These are phyloP conservation scores for Cystobasidiaceae sp. DNA, from an alignment of 1,284 basidiomycete species.

Conservation along the genomic window DNA sequence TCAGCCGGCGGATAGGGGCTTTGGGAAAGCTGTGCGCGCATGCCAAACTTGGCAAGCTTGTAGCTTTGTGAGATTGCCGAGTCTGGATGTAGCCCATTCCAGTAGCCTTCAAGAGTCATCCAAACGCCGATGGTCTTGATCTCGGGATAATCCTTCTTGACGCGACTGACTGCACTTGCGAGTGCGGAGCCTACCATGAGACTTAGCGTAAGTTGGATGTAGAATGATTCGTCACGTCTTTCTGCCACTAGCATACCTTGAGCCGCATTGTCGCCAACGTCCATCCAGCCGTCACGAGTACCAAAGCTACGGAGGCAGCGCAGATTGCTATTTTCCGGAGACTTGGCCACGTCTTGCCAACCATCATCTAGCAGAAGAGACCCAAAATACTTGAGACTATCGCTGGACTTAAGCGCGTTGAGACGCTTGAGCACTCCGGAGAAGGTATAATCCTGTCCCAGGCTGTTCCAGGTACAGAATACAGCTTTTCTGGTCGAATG, in stretches of 20 bases:
- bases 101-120: slow-evolving; percentile 41
- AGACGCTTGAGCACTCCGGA: slow-evolving; percentile 31
- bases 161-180: neutral
- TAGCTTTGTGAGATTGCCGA: slow-evolving; percentile 22
- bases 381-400: slow-evolving; percentile 22
- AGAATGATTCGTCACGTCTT: too few relatives aligned
- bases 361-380: slow-evolving; percentile 41
- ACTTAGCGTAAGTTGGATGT: neutral
- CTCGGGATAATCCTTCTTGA: slow-evolving; percentile 24
- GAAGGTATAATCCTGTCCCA: slow-evolving; percentile 35
- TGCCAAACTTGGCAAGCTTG: slow-evolving; percentile 16
- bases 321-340: slow-evolving; percentile 8
- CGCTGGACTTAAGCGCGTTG: neutral
- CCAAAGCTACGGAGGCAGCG: slow-evolving; percentile 20
- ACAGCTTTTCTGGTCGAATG: neutral
- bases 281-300: slow-evolving; percentile 21
- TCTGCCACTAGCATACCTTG: too few relatives aligned
- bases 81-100: slow-evolving; percentile 36
- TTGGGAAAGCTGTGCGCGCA: slow-evolving; percentile 5
- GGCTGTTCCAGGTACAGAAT: slow-evolving; percentile 40
- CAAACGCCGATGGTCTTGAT: slow-evolving; percentile 38
- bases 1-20: slow-evolving; percentile 5
- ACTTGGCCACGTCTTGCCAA: slow-evolving; percentile 35
- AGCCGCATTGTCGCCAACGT: neutral
- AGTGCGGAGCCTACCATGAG: neutral